These are phyloP conservation scores for Pseudogymnoascus sp. DNA, from an alignment of 2,329 filamentous ascomycete genomes.

Conservation along the genomic window DNA sequence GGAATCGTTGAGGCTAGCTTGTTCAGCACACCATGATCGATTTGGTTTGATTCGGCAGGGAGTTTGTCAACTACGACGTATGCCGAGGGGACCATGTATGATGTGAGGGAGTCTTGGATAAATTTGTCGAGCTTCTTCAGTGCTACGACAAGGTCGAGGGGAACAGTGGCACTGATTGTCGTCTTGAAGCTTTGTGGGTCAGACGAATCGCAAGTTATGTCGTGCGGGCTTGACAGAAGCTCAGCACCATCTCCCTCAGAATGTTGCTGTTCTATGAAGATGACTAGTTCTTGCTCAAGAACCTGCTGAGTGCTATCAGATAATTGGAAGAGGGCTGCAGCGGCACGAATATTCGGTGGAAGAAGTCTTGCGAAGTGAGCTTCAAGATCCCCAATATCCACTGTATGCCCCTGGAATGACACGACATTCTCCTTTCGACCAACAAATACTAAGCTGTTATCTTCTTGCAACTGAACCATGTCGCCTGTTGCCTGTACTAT, in stretches of 20 bases:
- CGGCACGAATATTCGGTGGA: constrained; percentile 23
- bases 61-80: constrained; percentile 36
- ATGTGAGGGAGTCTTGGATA: constrained; percentile 35
- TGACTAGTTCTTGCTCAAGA: constrained; percentile 17
- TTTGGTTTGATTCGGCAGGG: constrained; percentile 21
- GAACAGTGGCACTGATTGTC: constrained; percentile 17
- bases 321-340: constrained; percentile 22
- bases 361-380: constrained; percentile 30
- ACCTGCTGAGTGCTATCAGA: constrained; percentile 5
- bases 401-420: constrained; percentile 30
- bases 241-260: constrained; percentile 23
- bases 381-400: constrained; percentile 34
- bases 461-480: constrained; percentile 22
- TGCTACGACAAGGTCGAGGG: constrained; percentile 26
- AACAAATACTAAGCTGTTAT: constrained; percentile 23
- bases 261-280: constrained; percentile 29
- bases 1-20: constrained; percentile 25
- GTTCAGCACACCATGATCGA: constrained; percentile 30
- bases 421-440: constrained; percentile 23
- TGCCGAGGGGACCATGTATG: constrained; percentile 38
- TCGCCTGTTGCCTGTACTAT: constrained; percentile 24
- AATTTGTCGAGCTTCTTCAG: constrained; percentile 35
- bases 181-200: constrained; percentile 15
- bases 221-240: constrained; percentile 22
- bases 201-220: constrained; percentile 1